Evolutionary conservation across 352 stramenopile species (phyloP), one percentile per base, ranked within the genome.

Genomic region (Stramenopiles sp.): DNA sequence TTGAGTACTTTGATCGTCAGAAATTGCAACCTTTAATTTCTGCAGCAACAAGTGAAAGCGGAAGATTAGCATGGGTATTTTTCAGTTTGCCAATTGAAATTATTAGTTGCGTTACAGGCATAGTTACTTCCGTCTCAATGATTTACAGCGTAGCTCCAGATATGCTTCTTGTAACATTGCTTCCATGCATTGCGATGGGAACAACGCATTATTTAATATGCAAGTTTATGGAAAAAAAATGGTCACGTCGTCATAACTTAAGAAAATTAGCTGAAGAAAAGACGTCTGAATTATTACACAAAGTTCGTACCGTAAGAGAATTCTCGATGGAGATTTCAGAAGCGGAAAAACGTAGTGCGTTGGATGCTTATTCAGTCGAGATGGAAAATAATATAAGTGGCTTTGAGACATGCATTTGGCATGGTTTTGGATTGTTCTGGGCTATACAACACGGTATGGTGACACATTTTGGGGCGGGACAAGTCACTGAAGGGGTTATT

Each of bases 201-300:
- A 69, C 53, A 69, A 69, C 53, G 20, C 53, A 69, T 69, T 69
- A 69, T 69, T 69, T 69, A 23, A 69, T 69, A 23, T 69, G 53
- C 53, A 20, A 27, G 27, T 69, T 69, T 27, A 69, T 69, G 53
- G 53, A 69, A 69, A 69, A 69, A 69, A 69, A 69, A 69, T 69
- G 53, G 53, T 23, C 27, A 69, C 53, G 53, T 23, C 53, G 53
- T 69, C 20, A 27, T 23, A 69, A 69, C 20, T 27, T 69, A 27
- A 69, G 53, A 69, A 27, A 69, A 69, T 23, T 23, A 23, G 27
- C 53, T 20, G 27, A 69, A 69, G 53, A 69, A 69, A 69, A 69
- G 27, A 27, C 53, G 27, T 69, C 53, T 20, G 20, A 69, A 27
- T 27, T 69, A 69, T 20, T 69, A 27, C 20, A 20, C 20, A 69